These are phyloP conservation scores for Harrya chromipes DNA, from an alignment of 768 basidiomycete species.

Conservation along the genomic window DNA sequence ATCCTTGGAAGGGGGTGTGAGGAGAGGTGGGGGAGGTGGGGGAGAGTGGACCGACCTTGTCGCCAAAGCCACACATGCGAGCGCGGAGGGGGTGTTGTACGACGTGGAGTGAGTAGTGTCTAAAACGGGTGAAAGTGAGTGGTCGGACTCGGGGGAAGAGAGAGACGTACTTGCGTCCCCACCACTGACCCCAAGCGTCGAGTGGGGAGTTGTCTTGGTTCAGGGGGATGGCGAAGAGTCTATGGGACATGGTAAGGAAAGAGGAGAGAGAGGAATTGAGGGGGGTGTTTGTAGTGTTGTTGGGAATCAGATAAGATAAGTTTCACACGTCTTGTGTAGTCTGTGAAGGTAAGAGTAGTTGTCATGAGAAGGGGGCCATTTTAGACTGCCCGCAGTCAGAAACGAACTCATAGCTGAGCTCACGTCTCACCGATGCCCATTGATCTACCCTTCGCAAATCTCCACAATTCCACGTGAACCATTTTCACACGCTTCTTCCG, in stretches of 20 bases:
- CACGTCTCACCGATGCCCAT: too few species aligned
- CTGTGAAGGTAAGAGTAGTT: too few species aligned
- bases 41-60: slow-evolving; percentile 61
- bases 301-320: slow-evolving; percentile 35
- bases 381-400: too few species aligned
- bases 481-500: slow-evolving; percentile 4
- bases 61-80: slow-evolving; percentile 95
- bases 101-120: slow-evolving; percentile 81
- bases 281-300: slow-evolving; percentile 4
- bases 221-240: slow-evolving; percentile 39
- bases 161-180: slow-evolving; percentile 52
- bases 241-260: slow-evolving; percentile 57
- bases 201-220: too few species aligned
- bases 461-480: too few species aligned
- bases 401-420: too few species aligned
- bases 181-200: slow-evolving; percentile 72
- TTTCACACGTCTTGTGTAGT: slow-evolving; percentile 9
- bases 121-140: slow-evolving; percentile 26
- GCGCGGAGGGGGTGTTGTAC: slow-evolving; percentile 88
- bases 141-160: background rate
- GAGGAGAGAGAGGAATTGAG: background rate
- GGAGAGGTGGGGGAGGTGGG: slow-evolving; percentile 5
- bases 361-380: too few species aligned
- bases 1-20: slow-evolving; percentile 52
- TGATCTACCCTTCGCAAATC: too few species aligned